Evolutionary conservation across 768 basidiomycete species (phyloP).

Genomic region (Rhizopogon vesiculosus): DNA sequence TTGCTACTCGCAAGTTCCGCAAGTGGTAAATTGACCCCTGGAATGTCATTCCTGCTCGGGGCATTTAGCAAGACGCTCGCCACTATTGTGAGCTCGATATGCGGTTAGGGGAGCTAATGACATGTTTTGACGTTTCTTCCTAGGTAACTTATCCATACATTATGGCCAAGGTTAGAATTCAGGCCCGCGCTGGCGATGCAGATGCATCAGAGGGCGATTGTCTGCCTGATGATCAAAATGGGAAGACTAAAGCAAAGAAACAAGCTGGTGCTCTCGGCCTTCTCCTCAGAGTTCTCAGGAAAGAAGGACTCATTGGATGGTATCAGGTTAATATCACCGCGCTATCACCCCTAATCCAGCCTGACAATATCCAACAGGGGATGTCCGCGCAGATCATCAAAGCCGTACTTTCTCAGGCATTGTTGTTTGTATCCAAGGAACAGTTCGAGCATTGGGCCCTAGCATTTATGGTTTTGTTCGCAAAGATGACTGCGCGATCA

Average conservation of each 20-base stretch:
- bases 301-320: conserved; percentile 87
- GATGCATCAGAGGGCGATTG: conserved; percentile 41
- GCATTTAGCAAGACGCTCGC: conserved; percentile 93
- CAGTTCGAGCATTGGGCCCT: conserved; percentile 91
- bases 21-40: conserved; percentile 68
- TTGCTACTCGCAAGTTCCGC: conserved; percentile 52
- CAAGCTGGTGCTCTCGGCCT: conserved; percentile 77
- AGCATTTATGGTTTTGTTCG: conserved; percentile 55
- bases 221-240: not conserved
- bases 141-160: conserved; percentile 95
- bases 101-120: not conserved
- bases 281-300: conserved; percentile 62
- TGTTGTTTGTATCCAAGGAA: conserved; percentile 96
- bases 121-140: not conserved
- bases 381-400: conserved; percentile 97
- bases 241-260: conserved; percentile 25
- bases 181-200: conserved; percentile 66
- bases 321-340: conserved; percentile 65
- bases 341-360: not conserved
- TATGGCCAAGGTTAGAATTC: conserved; percentile 95
- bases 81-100: conserved; percentile 66
- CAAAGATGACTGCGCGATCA: conserved; percentile 21
- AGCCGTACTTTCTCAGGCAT: conserved; percentile 91
- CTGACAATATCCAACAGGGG: conserved; percentile 46
- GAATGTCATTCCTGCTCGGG: conserved; percentile 79